phyloP scores from a whole-genome alignment of 805 yeast genomes.

The Zygosaccharomyces bisporus region DNA sequence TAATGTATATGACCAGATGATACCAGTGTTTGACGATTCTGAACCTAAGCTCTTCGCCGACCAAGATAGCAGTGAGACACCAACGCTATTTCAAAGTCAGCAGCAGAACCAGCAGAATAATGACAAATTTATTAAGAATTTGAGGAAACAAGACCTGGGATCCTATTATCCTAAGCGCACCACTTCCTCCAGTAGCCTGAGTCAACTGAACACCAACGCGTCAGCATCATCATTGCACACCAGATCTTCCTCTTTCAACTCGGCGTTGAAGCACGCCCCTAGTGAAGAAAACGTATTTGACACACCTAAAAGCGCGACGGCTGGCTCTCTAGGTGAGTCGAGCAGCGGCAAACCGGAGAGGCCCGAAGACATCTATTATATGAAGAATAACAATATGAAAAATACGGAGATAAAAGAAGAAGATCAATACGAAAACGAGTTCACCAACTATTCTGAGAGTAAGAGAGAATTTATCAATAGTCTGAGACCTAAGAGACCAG shows the following conservation, averaged over 20 bases:
- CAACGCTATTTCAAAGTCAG: conserved; percentile 3
- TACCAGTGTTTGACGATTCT: conserved; percentile 18
- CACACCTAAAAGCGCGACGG: conserved; percentile 22
- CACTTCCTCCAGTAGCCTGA: conserved; percentile 13
- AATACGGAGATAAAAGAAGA: conserved; percentile 39
- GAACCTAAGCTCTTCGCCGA: conserved; percentile 9
- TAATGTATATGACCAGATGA: conserved; percentile 26
- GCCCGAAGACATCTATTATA: conserved; percentile 24
- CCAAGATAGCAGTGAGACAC: conserved; percentile 6
- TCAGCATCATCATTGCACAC: conserved; percentile 25
- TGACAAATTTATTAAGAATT: conserved; percentile 22
- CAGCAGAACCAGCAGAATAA: conserved; percentile 12
- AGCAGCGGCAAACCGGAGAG: conserved; percentile 12
- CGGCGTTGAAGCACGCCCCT: conserved; percentile 20
- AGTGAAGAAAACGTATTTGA: conserved; percentile 25
- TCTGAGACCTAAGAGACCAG: conserved; percentile 37
- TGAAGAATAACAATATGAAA: conserved; percentile 34
- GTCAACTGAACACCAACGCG: conserved; percentile 11
- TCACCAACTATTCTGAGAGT: conserved; percentile 44
- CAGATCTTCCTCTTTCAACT: conserved; percentile 28
- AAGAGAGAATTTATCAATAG: conserved; percentile 42
- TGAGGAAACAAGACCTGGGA: conserved; percentile 28
- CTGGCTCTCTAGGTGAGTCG: conserved; percentile 5
- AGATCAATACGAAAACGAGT: conserved; percentile 45
- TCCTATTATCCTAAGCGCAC: conserved; percentile 30